Evolutionary conservation across 2,329 filamentous ascomycete species (phyloP), one percentile per base, ranked within the genome.

Genomic region (Talaromyces sp.): DNA sequence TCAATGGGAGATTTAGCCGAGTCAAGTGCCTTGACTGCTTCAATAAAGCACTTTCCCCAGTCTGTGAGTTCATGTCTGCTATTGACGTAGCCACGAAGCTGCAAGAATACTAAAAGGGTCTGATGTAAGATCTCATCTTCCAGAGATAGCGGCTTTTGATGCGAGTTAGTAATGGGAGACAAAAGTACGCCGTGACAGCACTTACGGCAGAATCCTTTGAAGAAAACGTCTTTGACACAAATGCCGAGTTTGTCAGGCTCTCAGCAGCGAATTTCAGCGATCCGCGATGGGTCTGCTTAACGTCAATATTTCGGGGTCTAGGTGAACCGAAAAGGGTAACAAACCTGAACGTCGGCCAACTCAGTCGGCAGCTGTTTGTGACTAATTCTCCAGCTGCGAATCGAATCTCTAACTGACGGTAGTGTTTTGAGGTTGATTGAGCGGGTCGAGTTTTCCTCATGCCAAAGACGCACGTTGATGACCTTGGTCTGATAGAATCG

Each of bases 71-170:
- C 85, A 75, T 98, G 93, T 64, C 85, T 83, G 55, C 85, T 81
- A 68, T 95, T 86, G 54, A 96, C 83, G 70, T 97, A 99, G 25
- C 89, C 92, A 64, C 93, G 87, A 56, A 98, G 82, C 72, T 96
- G 91, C 23, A 99, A 82, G 76, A 97, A 95, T 61, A 92, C 86
- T 89, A 92, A 97, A 63, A 93, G 83, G 6, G 88, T 86, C 69
- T 96, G 91, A 18, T 92, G 80, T 25, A 84, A 79, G 61, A 93
- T 84, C 70, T 95, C 90, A 16, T 89, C 83, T 66, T 88, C 85
- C n/a, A 88, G 85, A 64, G 83, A 85, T 8, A 84, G 73, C 14
- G 73, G 71, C 77, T 83, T 61, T 62, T 16, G 33, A 63, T 64
- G 6, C 18, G 21, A 28, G 11, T 31, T 14, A 57, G 59, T 69